Base-by-base conservation (phyloP, 2,329 filamentous ascomycete species). In the Penicillium sp. region DNA sequence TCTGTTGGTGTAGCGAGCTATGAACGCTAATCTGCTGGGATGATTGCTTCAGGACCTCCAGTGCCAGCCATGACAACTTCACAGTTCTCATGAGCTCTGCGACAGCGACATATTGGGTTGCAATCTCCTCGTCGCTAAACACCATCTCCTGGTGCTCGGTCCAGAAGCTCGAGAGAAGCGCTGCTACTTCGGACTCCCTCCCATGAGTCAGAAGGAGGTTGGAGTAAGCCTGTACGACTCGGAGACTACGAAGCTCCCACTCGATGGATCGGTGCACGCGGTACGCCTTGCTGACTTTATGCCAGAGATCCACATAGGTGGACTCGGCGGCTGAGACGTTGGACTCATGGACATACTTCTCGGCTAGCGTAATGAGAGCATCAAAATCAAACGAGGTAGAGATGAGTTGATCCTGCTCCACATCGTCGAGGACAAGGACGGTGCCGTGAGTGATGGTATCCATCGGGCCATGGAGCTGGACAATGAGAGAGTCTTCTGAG, bases 221-320 rank as follows among this genome's bases (percentile, higher is more conserved):
- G 13, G 79, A 76, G 61, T 84, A 85, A 0, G 73, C 71, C 19
- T 80, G 72, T 5, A 81, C 76, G 15, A 79, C 72, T 49, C 81
- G 75, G 21, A 84, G 71, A 65, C 83, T 84, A 67, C 75, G 78
- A 66, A 81, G 75, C 57, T 84, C 82, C 77, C 78, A 83, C 46
- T 81, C 76, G 5, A 76, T 68, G 0, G 79, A 78, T 44, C 76
- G 75, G 17, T 77, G 75, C 8, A 71, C 70, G 17, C 79, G 80
- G 63, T 77, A 82, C 60, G 79, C 78, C 53, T 76, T 76, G 21
- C 80, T 83, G 1, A 81, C 73, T 19, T 78, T 79, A 68, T 82
- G 79, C 83, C 83, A 85, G 4, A 84, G 74, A 60, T 84, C 79
- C 15, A 84, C 76, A 51, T 82, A 85, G 3, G 74, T 73, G 47